Conservation (phyloP, 768 basidiomycete species). For the Suillus placidus region DNA sequence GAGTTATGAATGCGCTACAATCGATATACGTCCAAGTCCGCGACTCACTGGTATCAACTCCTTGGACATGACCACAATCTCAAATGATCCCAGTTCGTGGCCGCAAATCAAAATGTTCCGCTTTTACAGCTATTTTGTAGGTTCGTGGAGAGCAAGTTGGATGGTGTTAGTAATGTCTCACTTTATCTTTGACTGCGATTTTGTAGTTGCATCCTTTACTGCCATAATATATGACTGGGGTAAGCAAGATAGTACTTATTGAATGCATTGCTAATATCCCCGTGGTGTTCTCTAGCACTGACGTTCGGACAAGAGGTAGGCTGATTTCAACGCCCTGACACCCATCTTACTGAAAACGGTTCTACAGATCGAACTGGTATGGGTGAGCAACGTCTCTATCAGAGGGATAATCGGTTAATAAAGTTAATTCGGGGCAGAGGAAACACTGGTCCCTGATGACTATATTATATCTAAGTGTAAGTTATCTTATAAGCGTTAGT, state of each 20-base stretch:
- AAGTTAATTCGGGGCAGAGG: neutral
- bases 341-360: neutral
- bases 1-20: neutral
- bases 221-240: neutral
- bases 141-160: neutral
- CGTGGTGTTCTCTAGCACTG: neutral
- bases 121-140: neutral
- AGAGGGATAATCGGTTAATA: neutral
- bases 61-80: neutral
- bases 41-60: neutral
- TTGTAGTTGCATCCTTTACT: neutral
- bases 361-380: neutral
- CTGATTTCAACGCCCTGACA: neutral
- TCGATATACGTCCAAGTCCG: neutral
- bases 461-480: neutral
- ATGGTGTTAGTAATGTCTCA: neutral
- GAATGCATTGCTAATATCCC: too few species aligned
- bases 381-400: neutral
- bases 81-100: neutral
- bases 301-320: neutral
- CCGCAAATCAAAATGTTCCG: neutral
- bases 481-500: neutral
- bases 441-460: neutral
- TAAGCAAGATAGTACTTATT: neutral
- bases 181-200: neutral